A percentile compares a stretch with the other conserved stretches of the same genome.
These are phyloP conservation scores for Alternaria sp. DNA, from an alignment of 2,329 filamentous ascomycete species.

Conservation along the genomic window DNA sequence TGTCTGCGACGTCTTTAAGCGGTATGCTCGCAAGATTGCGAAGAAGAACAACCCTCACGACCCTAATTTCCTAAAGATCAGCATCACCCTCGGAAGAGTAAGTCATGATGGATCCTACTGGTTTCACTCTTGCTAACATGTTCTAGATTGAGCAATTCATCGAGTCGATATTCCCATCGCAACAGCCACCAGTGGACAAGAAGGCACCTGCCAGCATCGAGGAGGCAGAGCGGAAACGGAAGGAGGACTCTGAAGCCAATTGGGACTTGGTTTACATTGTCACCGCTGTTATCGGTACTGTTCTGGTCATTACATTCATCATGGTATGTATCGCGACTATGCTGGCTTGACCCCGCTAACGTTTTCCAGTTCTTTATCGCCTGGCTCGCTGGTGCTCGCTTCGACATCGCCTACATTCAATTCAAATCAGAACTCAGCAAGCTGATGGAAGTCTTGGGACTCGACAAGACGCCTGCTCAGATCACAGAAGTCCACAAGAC, in stretches of 20 bases:
- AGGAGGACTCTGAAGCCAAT: conserved; percentile 62
- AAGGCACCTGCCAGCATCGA: conserved; percentile 55
- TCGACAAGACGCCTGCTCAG: conserved; percentile 21
- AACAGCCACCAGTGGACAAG: conserved; percentile 67
- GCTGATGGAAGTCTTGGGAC: conserved; percentile 37
- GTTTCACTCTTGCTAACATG: conserved; percentile 14
- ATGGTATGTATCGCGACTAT: conserved; percentile 72
- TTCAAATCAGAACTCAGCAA: conserved; percentile 61
- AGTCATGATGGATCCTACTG: conserved; percentile 27
- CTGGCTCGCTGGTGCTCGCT: conserved; percentile 81
- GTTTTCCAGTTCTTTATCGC: conserved; percentile 73
- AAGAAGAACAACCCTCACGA: conserved; percentile 94
- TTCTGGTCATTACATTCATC: conserved; percentile 73
- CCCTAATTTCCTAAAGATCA: conserved; percentile 91
- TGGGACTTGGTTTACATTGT: conserved; percentile 70
- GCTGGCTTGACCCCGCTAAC: conserved; percentile 27
- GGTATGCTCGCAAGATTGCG: conserved; percentile 81
- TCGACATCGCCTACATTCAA: conserved; percentile 73
- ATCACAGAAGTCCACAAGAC: conserved; percentile 34
- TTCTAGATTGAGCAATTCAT: conserved; percentile 93
- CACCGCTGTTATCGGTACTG: conserved; percentile 69
- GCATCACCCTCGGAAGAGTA: conserved; percentile 86
- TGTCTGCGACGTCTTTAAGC: conserved; percentile 82
- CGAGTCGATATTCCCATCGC: conserved; percentile 87
- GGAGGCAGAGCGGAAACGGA: conserved; percentile 65